phyloP scores from a whole-genome alignment of 179 eudicot genomes.

The Silene vulgaris region DNA sequence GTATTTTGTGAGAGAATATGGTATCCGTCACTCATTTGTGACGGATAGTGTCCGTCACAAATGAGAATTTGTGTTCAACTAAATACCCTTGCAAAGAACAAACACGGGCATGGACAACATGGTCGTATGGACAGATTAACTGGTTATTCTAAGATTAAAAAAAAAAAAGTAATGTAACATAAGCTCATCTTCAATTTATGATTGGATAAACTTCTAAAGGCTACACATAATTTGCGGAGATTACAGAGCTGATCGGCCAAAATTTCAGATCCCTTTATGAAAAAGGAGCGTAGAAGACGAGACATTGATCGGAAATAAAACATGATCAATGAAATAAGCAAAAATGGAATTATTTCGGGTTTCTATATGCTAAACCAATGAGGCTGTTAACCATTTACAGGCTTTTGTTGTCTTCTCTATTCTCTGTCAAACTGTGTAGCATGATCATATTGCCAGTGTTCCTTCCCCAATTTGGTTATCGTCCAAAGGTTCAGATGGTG shows the following conservation, averaged over 20 bases:
- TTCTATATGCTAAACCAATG: constrained; percentile 27
- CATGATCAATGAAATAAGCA: constrained; percentile 25
- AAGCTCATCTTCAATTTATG: not conserved
- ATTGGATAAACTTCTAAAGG: not conserved
- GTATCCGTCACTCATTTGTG: no score
- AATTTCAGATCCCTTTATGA: constrained; percentile 21
- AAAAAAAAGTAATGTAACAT: no score
- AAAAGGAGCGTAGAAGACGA: constrained; percentile 11
- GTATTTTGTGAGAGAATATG: no score
- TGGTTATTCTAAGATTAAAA: no score
- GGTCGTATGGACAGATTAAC: no score
- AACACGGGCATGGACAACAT: no score
- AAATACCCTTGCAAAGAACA: no score
- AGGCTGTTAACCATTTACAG: constrained; percentile 23
- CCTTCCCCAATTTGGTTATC: constrained; percentile 67
- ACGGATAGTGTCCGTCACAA: no score
- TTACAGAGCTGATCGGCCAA: constrained; percentile 18
- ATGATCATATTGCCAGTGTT: constrained; percentile 53
- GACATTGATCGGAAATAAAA: constrained; percentile 23
- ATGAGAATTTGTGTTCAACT: no score
- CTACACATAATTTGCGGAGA: not conserved
- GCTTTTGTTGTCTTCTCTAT: constrained; percentile 9
- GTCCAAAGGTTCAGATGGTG: constrained; percentile 53
- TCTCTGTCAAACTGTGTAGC: constrained; percentile 1
- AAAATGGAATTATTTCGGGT: not conserved